A percentile compares a stretch with the other conserved stretches of the same genome.
These are phyloP conservation scores for Triticum aestivum DNA, from an alignment of 176 grass and related monocot species.

Conservation along the genomic window DNA sequence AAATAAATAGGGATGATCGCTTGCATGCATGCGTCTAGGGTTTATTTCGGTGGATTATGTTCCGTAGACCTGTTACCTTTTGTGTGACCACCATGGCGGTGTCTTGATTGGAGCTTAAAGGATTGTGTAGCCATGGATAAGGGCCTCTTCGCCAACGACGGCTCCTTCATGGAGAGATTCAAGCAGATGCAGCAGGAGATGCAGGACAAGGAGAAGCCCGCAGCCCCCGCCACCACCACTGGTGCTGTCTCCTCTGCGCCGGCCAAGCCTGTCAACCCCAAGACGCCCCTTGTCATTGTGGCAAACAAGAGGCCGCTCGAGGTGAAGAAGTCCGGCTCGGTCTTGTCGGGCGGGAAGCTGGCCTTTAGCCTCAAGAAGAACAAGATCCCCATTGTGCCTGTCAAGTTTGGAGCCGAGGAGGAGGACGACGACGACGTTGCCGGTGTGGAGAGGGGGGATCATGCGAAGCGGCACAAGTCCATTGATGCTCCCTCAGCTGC, in stretches of 20 bases:
- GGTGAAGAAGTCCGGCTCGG: constrained; percentile 44
- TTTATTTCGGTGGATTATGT: background rate
- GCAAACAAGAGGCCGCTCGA: constrained; percentile 63
- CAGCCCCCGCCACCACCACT: background rate
- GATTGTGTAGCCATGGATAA: constrained; percentile 55
- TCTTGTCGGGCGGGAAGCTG: constrained; percentile 54
- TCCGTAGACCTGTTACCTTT: background rate
- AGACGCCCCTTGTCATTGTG: background rate
- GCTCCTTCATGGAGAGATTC: constrained; percentile 94
- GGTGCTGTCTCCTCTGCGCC: background rate
- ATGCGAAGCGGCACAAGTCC: constrained; percentile 50
- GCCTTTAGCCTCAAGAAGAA: constrained; percentile 96
- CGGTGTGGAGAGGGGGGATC: constrained; percentile 31
- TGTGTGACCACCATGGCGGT: constrained; percentile 3
- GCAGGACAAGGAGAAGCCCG: constrained; percentile 40
- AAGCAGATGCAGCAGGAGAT: constrained; percentile 88
- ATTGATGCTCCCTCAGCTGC: constrained; percentile 10
- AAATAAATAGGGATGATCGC: background rate
- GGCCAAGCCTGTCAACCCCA: constrained; percentile 26
- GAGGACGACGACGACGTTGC: constrained; percentile 62
- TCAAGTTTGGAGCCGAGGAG: constrained; percentile 61
- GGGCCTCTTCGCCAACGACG: constrained; percentile 88
- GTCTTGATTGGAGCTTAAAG: constrained; percentile 39
- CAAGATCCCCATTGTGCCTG: constrained; percentile 50
- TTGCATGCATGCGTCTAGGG: background rate